These are phyloP conservation scores for Physaria fendleri DNA, from an alignment of 345 rosid species.

Conservation along the genomic window DNA sequence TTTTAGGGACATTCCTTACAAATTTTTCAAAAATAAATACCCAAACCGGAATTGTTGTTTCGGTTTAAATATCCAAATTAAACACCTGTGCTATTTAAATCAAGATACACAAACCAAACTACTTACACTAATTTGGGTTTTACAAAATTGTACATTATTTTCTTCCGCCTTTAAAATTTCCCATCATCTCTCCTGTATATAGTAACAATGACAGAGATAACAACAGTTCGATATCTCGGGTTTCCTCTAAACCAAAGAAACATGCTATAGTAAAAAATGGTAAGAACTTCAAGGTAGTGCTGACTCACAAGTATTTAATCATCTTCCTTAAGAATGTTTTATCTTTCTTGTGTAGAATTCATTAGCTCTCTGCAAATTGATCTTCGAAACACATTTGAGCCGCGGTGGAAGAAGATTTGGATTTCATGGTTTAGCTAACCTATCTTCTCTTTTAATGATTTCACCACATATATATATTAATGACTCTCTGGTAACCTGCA, in stretches of 20 bases:
- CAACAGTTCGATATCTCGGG: too few species aligned
- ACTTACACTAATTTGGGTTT: too few species aligned
- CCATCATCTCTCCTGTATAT: too few species aligned
- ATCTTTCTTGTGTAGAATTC: slow-evolving; percentile 7
- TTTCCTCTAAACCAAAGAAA: background rate
- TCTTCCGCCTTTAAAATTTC: too few species aligned
- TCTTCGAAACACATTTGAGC: slow-evolving; percentile 4
- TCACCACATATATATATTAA: slow-evolving; percentile 23
- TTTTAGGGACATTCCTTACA: too few species aligned
- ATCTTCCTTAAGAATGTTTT: background rate
- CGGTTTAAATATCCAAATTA: too few species aligned
- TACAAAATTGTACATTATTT: too few species aligned
- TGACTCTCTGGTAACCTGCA: slow-evolving; percentile 92
- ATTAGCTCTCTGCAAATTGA: background rate
- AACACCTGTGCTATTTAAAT: too few species aligned
- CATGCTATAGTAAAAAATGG: background rate
- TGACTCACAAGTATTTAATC: slow-evolving; percentile 2
- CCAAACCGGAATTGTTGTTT: too few species aligned
- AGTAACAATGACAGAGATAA: too few species aligned
- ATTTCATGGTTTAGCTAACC: slow-evolving; percentile 4
- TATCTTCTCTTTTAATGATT: slow-evolving; percentile 7
- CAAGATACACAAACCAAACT: too few species aligned
- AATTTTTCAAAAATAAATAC: too few species aligned
- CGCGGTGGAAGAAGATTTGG: slow-evolving; percentile 10
- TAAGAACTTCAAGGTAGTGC: slow-evolving; percentile 6